phyloP scores from a whole-genome alignment of 176 grass and related monocot species.

The Tillandsia fasciculata region DNA sequence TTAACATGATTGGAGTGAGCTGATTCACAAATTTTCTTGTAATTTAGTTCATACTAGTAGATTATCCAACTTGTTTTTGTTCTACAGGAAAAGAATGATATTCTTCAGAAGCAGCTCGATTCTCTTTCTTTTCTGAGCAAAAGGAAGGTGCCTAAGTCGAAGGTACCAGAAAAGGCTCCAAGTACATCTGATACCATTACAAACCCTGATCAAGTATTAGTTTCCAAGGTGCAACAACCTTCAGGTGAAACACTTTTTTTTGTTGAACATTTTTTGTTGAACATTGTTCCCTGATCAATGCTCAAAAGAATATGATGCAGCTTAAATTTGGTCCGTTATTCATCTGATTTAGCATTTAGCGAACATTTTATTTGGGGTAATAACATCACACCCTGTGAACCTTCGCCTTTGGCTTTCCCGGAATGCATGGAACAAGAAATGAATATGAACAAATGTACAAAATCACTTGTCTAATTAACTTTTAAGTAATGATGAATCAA shows the following conservation, averaged over 20 bases:
- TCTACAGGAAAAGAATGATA: slow-evolving; percentile 65
- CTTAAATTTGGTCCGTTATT: background rate
- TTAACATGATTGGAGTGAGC: too few species aligned
- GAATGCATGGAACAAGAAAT: too few species aligned
- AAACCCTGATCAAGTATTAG: slow-evolving; percentile 33
- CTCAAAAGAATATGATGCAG: too few species aligned
- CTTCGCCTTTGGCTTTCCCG: too few species aligned
- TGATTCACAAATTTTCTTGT: too few species aligned
- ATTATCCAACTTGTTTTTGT: background rate
- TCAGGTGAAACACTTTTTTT: slow-evolving; percentile 25
- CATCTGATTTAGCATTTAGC: background rate
- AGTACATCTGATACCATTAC: slow-evolving; percentile 26
- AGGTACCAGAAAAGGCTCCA: slow-evolving; percentile 40
- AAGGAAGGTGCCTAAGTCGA: slow-evolving; percentile 74
- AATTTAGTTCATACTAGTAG: too few species aligned
- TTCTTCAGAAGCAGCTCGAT: slow-evolving; percentile 76
- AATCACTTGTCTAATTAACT: too few species aligned
- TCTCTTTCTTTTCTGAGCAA: slow-evolving; percentile 84
- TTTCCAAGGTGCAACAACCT: slow-evolving; percentile 35
- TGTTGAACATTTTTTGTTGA: background rate
- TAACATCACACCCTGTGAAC: too few species aligned
- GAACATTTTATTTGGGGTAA: too few species aligned
- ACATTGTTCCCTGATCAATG: background rate
- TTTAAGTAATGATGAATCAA: too few species aligned
- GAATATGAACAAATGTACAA: too few species aligned